These are phyloP conservation scores for Phytophthora meadii DNA, from an alignment of 352 stramenopile species.

Conservation along the genomic window DNA sequence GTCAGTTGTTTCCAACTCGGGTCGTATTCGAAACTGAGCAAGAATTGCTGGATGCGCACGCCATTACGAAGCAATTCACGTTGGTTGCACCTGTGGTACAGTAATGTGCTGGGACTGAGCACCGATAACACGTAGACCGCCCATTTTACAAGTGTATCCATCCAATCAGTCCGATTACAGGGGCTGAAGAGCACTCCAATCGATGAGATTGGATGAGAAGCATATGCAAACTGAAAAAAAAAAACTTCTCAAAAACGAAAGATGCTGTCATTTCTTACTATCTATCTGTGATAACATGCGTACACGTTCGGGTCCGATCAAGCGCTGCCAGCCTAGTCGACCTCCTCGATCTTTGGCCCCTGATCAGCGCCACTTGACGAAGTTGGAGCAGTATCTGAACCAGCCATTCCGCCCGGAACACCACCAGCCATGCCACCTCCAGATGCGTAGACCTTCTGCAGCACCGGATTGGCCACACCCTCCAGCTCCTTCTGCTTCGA, in stretches of 20 bases:
- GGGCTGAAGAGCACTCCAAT: not conserved
- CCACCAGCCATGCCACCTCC: conserved; percentile 37
- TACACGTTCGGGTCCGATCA: not conserved
- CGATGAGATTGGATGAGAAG: not conserved
- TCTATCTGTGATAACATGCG: too few relatives aligned
- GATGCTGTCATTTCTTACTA: too few relatives aligned
- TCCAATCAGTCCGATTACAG: not conserved
- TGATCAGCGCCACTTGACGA: conserved; percentile 49
- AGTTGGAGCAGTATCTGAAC: conserved; percentile 30
- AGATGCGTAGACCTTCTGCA: conserved; percentile 88
- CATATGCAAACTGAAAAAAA: too few relatives aligned
- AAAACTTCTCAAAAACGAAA: too few relatives aligned
- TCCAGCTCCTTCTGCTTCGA: conserved; percentile 92
- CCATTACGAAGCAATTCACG: not conserved
- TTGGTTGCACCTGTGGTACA: too few relatives aligned
- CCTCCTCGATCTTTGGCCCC: conserved; percentile 85
- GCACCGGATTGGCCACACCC: conserved; percentile 80
- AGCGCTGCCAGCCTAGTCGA: conserved; percentile 76
- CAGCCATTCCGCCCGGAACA: too few relatives aligned
- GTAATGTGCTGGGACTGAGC: too few relatives aligned
- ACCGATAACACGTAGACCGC: too few relatives aligned
- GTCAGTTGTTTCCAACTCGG: not conserved
- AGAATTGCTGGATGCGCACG: not conserved
- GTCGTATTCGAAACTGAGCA: not conserved
- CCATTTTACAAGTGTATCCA: not conserved